Base-by-base conservation (phyloP, 257 asterid genomes). In the Parsonsia alboflavescens region DNA sequence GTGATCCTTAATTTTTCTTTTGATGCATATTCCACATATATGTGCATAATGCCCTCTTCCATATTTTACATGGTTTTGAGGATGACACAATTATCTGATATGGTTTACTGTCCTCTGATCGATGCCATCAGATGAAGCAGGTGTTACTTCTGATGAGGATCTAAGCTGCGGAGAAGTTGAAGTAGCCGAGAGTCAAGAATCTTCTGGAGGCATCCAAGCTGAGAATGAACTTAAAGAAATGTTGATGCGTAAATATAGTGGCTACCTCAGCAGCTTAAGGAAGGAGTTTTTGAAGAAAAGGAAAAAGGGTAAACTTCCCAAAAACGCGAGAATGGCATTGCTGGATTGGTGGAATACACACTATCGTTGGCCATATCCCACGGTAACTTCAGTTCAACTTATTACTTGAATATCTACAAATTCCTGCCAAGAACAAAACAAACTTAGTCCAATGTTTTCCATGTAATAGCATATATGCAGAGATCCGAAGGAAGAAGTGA, bases 351-450 rank as follows among this genome's bases (percentile, higher is more conserved):
- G 98, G 98, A 88, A 85, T 71, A 12, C 89, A 9, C 97, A 92
- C 56, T 88, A 85, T 45, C 82, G 96, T 76, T 92, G 98, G 98
- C 98, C 98, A 12, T 92, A 92, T 80, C 97, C 97, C 45, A 90
- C 97, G 86, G 97, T 90, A 87, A 75, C 19, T 70, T 74, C 50
- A n/a, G 11, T 4, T 44, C 42, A 61, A 22, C 21, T 61, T 26
- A 13, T 61, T 26, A 13, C 66, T 61, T 57, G 64, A 57, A 19
- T 54, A 11, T 54, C 7, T 2, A 33, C 39, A 33, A 21, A 1
- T 54, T 54, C 61, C 7, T 21, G 0, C 26, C 5, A 53, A 16
- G 58, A 52, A 52, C 22, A 17, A 52, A 50, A 15, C 39, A 33
- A 33, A 33, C 3, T 33, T 33, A 33, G 39, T 33, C 39, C 39